These are phyloP conservation scores for Yamadazyma nakazawae DNA, from an alignment of 805 yeast species.

Conservation along the genomic window DNA sequence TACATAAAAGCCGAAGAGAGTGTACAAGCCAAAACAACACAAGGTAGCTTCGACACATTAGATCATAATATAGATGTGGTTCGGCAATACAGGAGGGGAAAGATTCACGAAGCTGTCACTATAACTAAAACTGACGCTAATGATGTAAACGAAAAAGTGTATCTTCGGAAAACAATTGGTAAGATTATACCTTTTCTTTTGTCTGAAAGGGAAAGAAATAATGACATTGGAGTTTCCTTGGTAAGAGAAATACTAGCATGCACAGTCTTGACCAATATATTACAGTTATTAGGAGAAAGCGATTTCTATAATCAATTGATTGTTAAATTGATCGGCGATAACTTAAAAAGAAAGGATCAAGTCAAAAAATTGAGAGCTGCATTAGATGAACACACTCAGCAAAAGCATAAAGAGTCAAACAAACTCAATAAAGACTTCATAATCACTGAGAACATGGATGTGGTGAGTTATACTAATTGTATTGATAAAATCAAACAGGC, in stretches of 20 bases:
- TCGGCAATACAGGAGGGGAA: conserved; percentile 45
- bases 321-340: conserved; percentile 55
- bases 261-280: conserved; percentile 46
- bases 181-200: conserved; percentile 50
- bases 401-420: neutral
- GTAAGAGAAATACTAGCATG: conserved; percentile 61
- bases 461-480: conserved; percentile 15
- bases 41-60: conserved; percentile 14
- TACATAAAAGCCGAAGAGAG: conserved; percentile 45
- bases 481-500: conserved; percentile 12
- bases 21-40: conserved; percentile 20
- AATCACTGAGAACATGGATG: conserved; percentile 15
- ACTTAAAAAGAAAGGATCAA: conserved; percentile 69
- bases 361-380: conserved; percentile 71
- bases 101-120: conserved; percentile 56
- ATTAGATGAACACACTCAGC: conserved; percentile 57
- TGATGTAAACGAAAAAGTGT: conserved; percentile 42
- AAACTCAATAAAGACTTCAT: conserved; percentile 12
- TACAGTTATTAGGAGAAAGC: conserved; percentile 60
- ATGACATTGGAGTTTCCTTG: conserved; percentile 48
- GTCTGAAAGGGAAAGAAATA: conserved; percentile 42
- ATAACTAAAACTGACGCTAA: conserved; percentile 24
- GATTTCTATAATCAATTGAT: conserved; percentile 73
- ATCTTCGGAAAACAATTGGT: conserved; percentile 44
- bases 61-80: conserved; percentile 43